phyloP scores from a whole-genome alignment of 495 filamentous ascomycete genomes.

The Aspergillus ellipticus region DNA sequence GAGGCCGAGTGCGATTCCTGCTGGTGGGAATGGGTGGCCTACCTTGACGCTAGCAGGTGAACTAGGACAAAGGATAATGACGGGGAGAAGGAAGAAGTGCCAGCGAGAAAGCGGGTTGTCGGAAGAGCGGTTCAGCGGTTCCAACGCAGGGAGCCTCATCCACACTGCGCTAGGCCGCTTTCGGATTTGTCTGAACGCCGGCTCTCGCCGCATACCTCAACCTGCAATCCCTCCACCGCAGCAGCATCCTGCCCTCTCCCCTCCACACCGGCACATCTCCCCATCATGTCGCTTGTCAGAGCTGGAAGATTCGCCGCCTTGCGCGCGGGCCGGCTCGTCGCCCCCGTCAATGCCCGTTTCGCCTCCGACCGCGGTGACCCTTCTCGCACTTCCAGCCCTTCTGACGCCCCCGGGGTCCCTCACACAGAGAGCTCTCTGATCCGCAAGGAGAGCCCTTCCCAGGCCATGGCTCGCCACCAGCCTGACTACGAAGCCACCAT shows the following conservation, averaged over 20 bases:
- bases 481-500: constrained; percentile 75
- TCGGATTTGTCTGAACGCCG: constrained; percentile 34
- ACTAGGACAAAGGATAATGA: constrained; percentile 33
- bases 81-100: constrained; percentile 32
- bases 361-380: constrained; percentile 25
- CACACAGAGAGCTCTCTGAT: constrained; percentile 45
- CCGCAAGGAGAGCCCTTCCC: constrained; percentile 47
- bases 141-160: constrained; percentile 25
- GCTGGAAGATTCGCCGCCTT: constrained; percentile 37
- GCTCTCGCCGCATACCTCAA: constrained; percentile 36
- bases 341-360: constrained; percentile 36
- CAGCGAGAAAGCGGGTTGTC: constrained; percentile 41
- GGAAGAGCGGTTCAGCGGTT: constrained; percentile 34
- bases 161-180: constrained; percentile 40
- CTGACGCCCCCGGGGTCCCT: constrained; percentile 38
- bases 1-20: not conserved
- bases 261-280: constrained; percentile 16
- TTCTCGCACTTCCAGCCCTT: constrained; percentile 37
- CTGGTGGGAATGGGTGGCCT: constrained; percentile 10
- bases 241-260: constrained; percentile 16
- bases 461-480: constrained; percentile 58
- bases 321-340: constrained; percentile 29
- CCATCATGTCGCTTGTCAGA: constrained; percentile 46
- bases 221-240: constrained; percentile 21
- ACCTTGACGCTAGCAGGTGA: constrained; percentile 37